Evolutionary conservation across 208 protist species (phyloP).

Genomic region (Leishmania braziliensis): DNA sequence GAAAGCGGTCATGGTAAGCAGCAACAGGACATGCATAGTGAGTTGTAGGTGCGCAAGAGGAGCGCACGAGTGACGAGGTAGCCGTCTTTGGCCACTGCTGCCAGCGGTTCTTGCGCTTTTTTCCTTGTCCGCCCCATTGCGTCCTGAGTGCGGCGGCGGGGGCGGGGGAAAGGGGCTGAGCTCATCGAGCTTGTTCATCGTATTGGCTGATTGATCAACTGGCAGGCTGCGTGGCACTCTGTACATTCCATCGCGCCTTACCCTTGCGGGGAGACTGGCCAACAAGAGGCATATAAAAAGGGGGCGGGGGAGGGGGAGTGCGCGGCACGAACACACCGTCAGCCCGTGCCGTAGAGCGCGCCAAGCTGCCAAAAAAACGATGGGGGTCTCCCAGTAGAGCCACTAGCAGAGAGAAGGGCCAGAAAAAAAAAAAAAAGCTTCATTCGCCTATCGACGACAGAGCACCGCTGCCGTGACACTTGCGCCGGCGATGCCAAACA

Average conservation of each 20-base stretch:
- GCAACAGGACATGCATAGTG: not conserved
- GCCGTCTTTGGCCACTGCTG: not conserved
- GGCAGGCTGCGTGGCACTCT: not conserved
- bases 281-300: not conserved
- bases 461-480: slow-evolving; percentile 20
- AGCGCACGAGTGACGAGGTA: not conserved
- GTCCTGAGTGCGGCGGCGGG: not conserved
- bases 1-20: too few species aligned
- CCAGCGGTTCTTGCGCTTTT: not conserved
- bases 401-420: not conserved
- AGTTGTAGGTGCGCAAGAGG: not conserved
- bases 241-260: not conserved
- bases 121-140: not conserved
- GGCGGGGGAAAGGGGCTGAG: not conserved
- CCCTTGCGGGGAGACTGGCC: not conserved
- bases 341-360: not conserved
- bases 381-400: not conserved
- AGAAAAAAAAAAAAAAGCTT: not conserved
- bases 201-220: not conserved
- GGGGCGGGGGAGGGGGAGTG: not conserved
- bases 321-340: not conserved
- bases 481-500: slow-evolving; percentile 22
- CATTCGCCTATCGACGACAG: not conserved
- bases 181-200: not conserved
- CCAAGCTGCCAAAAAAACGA: not conserved